Percentiles rank a stretch among this genome's conserved stretches.
Conservation (phyloP, 1,284 basidiomycete genomes). For the Kwoniella shivajii region DNA sequence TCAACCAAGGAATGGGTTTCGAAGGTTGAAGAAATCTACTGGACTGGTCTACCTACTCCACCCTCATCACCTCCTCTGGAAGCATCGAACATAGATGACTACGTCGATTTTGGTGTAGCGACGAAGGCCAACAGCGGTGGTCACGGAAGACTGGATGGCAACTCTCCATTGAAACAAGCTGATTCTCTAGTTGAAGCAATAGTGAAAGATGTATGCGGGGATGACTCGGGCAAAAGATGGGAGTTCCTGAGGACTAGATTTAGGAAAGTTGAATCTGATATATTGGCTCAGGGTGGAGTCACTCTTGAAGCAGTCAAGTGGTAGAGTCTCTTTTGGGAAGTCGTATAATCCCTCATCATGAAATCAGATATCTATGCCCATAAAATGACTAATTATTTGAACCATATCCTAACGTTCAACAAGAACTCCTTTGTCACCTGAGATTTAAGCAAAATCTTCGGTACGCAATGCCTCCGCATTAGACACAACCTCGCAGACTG, state of each 20-base stretch:
- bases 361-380: too few relatives aligned
- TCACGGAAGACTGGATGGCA: neutral
- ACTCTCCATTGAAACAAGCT: constrained; percentile 32
- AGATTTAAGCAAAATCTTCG: too few relatives aligned
- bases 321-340: constrained; percentile 61
- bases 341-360: too few relatives aligned
- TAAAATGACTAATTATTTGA: too few relatives aligned
- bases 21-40: constrained; percentile 75
- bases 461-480: too few relatives aligned
- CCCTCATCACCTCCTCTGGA: constrained; percentile 56
- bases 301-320: constrained; percentile 72
- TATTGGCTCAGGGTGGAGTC: constrained; percentile 60
- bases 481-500: too few relatives aligned
- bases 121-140: too few relatives aligned
- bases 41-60: constrained; percentile 62
- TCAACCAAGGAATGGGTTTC: constrained; percentile 70
- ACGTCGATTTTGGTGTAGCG: too few relatives aligned
- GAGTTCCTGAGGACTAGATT: constrained; percentile 77
- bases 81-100: constrained; percentile 11
- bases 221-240: constrained; percentile 55
- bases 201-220: constrained; percentile 55
- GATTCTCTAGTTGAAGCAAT: constrained; percentile 59
- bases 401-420: too few relatives aligned
- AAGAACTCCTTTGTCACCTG: too few relatives aligned
- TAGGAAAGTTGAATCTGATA: constrained; percentile 82